Evolutionary conservation across 805 yeast species (phyloP), one percentile per base, ranked within the genome.

Genomic region (Grigorovia humatica): DNA sequence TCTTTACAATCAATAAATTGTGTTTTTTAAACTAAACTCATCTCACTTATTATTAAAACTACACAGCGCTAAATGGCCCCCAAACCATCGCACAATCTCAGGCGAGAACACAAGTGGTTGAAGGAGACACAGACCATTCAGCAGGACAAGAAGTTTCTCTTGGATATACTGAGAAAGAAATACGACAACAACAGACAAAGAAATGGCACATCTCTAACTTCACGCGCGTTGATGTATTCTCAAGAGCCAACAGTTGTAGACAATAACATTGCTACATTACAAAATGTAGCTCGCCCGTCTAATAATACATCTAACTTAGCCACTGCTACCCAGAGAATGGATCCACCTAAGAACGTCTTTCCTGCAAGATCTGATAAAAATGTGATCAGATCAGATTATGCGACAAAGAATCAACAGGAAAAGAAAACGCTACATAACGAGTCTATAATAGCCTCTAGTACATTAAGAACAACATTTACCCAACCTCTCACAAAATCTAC

Each of bases 11-110:
- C 15, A 13, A 32, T 32, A 32, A 32, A 32, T 32, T 32, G 8
- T 32, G 38, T 32, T 32, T 32, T 32, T 32, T 32, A 9, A 4
- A 23, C 15, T 5, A 32, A 38, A 15, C 42, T 38, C 42, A 38
- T 38, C 42, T 38, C 42, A 9, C 6, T 23, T 23, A 23, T 23
- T 23, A 6, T 32, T 4, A 4, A 32, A 32, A 32, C 15, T 32
- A 5, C 11, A 32, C 11, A 32, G 38, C 38, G 38, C 38, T 32
- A 38, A 42, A 61, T 63, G 67, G 59, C 55, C 12, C 17, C 56
- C 19, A 63, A 65, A 51, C 67, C 73, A 27, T 68, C 76, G 29
- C 63, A 67, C 54, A 66, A 65, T 48, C 49, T 66, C 18, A 55
- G 67, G 48, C 61, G 66, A 50, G 70, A 67, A 48, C 62, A 60